A percentile compares a stretch with the other conserved stretches of the same genome.
phyloP scores from a whole-genome alignment of 2,329 filamentous ascomycete genomes.

The Furcasterigmium furcatum region DNA sequence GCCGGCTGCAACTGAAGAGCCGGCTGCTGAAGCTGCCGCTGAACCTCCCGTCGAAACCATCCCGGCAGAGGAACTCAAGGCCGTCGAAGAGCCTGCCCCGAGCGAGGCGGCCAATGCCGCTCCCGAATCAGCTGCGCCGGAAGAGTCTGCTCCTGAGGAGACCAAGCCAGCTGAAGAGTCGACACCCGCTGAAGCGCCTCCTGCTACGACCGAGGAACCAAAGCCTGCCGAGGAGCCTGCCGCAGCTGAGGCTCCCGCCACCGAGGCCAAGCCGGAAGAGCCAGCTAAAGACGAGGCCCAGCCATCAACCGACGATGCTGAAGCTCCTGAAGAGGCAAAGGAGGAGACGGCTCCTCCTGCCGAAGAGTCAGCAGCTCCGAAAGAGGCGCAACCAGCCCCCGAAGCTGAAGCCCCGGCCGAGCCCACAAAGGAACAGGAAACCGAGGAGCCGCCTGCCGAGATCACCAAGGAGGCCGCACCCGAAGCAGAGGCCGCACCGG shows the following conservation, averaged over 20 bases:
- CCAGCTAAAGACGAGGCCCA: no score
- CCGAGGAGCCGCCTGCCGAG: constrained; percentile 1
- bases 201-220: background rate
- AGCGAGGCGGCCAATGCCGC: background rate
- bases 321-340: background rate
- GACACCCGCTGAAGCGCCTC: background rate
- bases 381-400: no score
- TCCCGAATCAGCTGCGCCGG: background rate
- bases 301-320: constrained; percentile 1
- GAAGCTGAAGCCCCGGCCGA: no score
- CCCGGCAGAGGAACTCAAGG: background rate
- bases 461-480: constrained; percentile 1
- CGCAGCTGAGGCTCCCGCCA: background rate
- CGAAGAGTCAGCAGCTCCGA: no score
- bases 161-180: background rate
- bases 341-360: background rate
- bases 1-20: background rate
- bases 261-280: background rate
- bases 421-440: background rate
- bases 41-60: background rate
- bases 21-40: background rate
- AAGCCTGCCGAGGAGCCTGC: background rate
- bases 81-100: background rate
- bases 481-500: background rate
- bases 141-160: constrained; percentile 1